Percentiles rank a stretch among this genome's conserved stretches.
Conservation (phyloP, 1,139 yeast genomes). For the Candida glucosophila region DNA sequence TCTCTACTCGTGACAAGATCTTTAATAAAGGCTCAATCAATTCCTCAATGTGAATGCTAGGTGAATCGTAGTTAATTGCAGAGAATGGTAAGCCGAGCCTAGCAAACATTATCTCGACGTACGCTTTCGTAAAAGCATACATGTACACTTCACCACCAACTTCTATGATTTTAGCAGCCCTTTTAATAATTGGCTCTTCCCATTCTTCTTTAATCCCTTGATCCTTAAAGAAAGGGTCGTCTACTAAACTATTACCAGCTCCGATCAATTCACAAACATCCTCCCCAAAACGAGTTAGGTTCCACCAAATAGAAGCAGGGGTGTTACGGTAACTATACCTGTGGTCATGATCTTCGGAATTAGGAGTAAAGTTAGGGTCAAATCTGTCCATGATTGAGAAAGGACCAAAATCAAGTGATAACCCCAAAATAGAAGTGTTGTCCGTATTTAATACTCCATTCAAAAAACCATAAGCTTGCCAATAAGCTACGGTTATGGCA, state of each 20-base stretch:
- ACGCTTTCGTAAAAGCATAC: slow-evolving; percentile 49
- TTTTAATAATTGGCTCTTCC: slow-evolving; percentile 42
- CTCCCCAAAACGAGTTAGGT: slow-evolving; percentile 78
- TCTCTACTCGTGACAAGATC: slow-evolving; percentile 50
- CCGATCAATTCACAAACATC: slow-evolving; percentile 76
- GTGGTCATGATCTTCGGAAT: slow-evolving; percentile 69
- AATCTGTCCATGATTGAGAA: slow-evolving; percentile 83
- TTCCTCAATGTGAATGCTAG: slow-evolving; percentile 29
- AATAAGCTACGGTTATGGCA: slow-evolving; percentile 70
- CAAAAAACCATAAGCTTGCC: slow-evolving; percentile 89
- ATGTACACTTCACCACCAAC: slow-evolving; percentile 61
- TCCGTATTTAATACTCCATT: slow-evolving; percentile 95
- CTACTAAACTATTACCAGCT: slow-evolving; percentile 44
- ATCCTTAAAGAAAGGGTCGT: slow-evolving; percentile 25
- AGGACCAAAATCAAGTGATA: slow-evolving; percentile 92
- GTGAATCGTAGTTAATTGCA: no score
- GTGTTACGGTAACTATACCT: slow-evolving; percentile 77
- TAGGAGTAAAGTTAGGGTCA: slow-evolving; percentile 78
- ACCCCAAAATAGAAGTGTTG: slow-evolving; percentile 79
- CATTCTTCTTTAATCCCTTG: slow-evolving; percentile 35
- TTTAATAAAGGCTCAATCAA: slow-evolving; percentile 56
- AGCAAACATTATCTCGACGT: slow-evolving; percentile 50
- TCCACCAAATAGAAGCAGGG: slow-evolving; percentile 92
- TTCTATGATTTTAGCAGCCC: slow-evolving; percentile 63
- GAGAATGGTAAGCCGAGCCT: slow-evolving; percentile 77